These are phyloP conservation scores for Lepidium africanum DNA, from an alignment of 345 rosid species.

Conservation along the genomic window DNA sequence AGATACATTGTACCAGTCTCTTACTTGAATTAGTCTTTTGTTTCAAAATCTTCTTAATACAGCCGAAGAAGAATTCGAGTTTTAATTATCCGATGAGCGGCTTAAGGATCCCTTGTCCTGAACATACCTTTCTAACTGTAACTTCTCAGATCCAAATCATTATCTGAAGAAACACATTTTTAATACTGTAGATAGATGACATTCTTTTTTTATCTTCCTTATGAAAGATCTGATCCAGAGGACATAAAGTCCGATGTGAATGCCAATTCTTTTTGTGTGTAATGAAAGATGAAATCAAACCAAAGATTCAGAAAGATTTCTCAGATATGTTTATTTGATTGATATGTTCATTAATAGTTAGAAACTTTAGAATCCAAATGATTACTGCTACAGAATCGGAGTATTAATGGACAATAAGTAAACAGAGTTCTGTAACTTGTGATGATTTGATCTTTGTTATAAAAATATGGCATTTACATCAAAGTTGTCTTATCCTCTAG, in stretches of 20 bases:
- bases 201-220: neutral
- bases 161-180: neutral
- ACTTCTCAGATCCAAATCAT: slow-evolving; percentile 24
- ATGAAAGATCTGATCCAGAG: neutral
- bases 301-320: neutral
- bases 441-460: neutral
- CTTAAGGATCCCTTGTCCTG: slow-evolving; percentile 39
- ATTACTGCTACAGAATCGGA: neutral
- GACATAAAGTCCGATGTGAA: neutral
- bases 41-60: slow-evolving; percentile 35
- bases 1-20: too few species aligned
- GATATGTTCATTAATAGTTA: neutral
- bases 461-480: neutral
- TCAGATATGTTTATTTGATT: neutral
- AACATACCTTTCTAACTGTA: slow-evolving; percentile 30
- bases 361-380: neutral
- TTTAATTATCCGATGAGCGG: too few species aligned
- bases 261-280: neutral
- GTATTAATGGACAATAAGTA: too few species aligned
- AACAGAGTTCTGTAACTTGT: neutral
- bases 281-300: neutral
- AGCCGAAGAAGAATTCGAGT: too few species aligned
- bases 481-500: neutral
- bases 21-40: slow-evolving; percentile 9
- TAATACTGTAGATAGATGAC: neutral